Percentiles rank a stretch among this genome's conserved stretches.
phyloP scores from a whole-genome alignment of 2,329 filamentous ascomycete species.

The Tolypocladium pustulatum region DNA sequence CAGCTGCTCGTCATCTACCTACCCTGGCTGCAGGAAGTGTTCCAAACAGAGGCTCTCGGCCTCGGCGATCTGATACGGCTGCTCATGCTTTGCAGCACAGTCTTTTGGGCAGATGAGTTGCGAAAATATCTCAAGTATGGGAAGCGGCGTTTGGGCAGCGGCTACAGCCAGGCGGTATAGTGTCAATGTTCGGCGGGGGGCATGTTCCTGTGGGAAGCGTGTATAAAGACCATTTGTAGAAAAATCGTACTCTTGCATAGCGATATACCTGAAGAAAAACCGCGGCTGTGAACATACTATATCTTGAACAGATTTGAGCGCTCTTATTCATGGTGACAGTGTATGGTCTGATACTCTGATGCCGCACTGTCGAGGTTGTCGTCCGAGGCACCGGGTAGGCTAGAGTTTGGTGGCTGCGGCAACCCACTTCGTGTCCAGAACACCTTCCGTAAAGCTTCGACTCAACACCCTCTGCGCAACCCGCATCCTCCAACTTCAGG shows the following conservation, averaged over 20 bases:
- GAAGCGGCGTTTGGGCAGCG: slow-evolving; percentile 42
- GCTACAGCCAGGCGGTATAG: slow-evolving; percentile 58
- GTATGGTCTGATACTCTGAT: background rate
- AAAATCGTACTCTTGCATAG: slow-evolving; percentile 3
- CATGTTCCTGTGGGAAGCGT: background rate
- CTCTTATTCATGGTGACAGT: background rate
- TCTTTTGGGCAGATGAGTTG: slow-evolving; percentile 91
- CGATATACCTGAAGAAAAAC: background rate
- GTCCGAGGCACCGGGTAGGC: background rate
- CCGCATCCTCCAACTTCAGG: background rate
- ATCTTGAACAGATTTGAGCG: background rate
- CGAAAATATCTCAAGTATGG: slow-evolving; percentile 68
- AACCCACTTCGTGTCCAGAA: background rate
- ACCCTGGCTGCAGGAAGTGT: slow-evolving; percentile 84
- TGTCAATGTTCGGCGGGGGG: background rate
- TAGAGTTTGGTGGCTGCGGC: background rate
- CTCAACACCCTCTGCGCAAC: background rate
- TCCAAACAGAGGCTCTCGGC: slow-evolving; percentile 83
- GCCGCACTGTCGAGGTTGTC: background rate
- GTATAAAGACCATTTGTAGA: background rate
- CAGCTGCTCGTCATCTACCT: slow-evolving; percentile 91
- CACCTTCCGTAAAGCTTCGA: background rate
- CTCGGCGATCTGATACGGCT: slow-evolving; percentile 65
- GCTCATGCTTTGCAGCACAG: slow-evolving; percentile 67
- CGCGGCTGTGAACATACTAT: background rate